Evolutionary conservation across 495 filamentous ascomycete species (phyloP).

Genomic region (Neurospora tetraspora): DNA sequence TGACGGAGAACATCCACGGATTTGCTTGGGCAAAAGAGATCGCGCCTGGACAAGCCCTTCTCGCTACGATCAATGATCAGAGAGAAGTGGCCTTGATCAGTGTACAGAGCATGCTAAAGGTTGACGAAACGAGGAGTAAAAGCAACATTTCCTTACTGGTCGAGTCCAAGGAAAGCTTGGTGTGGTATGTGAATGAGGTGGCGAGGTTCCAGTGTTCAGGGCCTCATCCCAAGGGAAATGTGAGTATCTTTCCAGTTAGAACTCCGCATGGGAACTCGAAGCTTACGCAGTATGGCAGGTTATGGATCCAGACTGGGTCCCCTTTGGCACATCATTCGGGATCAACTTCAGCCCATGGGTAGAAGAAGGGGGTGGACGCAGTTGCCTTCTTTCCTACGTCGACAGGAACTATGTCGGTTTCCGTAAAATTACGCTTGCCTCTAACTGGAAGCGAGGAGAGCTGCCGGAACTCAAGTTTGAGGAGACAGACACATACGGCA

Average conservation of each 20-base stretch:
- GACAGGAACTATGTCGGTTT: conserved; percentile 37
- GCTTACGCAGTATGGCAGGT: conserved; percentile 4
- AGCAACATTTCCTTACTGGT: neutral
- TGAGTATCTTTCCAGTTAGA: conserved; percentile 12
- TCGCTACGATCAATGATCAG: conserved; percentile 34
- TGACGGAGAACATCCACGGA: conserved; percentile 30
- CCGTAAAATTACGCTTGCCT: conserved; percentile 25
- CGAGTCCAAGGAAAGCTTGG: conserved; percentile 14
- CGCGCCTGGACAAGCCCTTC: conserved; percentile 23
- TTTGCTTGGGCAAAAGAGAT: conserved; percentile 37
- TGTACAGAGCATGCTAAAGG: conserved; percentile 20
- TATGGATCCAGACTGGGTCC: conserved; percentile 29
- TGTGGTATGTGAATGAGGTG: conserved; percentile 34
- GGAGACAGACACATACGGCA: conserved; percentile 22
- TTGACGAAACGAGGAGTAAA: conserved; percentile 6
- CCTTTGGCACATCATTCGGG: conserved; percentile 33
- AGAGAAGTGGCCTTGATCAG: conserved; percentile 33
- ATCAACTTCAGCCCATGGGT: conserved; percentile 37
- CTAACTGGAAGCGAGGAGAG: conserved; percentile 12
- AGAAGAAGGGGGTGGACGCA: conserved; percentile 15
- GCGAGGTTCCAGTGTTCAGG: conserved; percentile 30
- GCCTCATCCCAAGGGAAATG: conserved; percentile 27
- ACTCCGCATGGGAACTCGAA: neutral
- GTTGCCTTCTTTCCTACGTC: conserved; percentile 29
- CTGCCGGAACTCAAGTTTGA: conserved; percentile 18